These are phyloP conservation scores for Cytospora piceicola DNA, from an alignment of 2,329 filamentous ascomycete genomes.

Conservation along the genomic window DNA sequence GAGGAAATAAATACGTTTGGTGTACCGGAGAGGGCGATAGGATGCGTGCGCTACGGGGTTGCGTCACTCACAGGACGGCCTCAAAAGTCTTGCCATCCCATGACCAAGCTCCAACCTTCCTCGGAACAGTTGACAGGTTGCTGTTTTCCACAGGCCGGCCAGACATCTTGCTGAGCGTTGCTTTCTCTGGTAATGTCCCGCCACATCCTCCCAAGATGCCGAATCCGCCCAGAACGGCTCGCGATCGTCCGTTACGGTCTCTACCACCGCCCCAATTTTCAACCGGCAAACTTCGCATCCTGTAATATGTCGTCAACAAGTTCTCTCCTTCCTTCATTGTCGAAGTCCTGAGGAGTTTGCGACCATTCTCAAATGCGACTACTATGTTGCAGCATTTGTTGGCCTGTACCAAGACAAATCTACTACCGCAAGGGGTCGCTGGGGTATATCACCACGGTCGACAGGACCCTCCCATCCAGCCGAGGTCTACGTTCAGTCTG, in stretches of 20 bases:
- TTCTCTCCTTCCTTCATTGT: not conserved
- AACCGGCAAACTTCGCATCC: not conserved
- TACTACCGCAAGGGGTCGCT: slow-evolving; percentile 1
- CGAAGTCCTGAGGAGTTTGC: not conserved
- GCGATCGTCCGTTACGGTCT: not conserved
- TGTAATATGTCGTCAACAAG: not conserved
- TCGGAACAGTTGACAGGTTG: not conserved
- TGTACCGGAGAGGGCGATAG: not conserved
- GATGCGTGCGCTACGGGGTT: slow-evolving; percentile 4
- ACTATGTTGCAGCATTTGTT: slow-evolving; percentile 9
- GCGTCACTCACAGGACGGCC: not conserved
- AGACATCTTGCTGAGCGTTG: not conserved
- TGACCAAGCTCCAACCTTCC: not conserved
- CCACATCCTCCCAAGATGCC: not conserved
- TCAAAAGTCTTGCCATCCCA: not conserved
- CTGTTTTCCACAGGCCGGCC: not conserved
- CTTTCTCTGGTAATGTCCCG: slow-evolving; percentile 1
- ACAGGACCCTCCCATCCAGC: not conserved
- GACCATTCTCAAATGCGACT: not conserved
- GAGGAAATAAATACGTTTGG: slow-evolving; percentile 9
- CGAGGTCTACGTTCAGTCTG: not conserved
- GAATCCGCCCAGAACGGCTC: not conserved
- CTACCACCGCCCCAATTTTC: not conserved
- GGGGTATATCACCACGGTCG: not conserved
- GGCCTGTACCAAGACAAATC: not conserved